These are phyloP conservation scores for Elaeis guineensis DNA, from an alignment of 176 grass and related monocot genomes.

Conservation along the genomic window DNA sequence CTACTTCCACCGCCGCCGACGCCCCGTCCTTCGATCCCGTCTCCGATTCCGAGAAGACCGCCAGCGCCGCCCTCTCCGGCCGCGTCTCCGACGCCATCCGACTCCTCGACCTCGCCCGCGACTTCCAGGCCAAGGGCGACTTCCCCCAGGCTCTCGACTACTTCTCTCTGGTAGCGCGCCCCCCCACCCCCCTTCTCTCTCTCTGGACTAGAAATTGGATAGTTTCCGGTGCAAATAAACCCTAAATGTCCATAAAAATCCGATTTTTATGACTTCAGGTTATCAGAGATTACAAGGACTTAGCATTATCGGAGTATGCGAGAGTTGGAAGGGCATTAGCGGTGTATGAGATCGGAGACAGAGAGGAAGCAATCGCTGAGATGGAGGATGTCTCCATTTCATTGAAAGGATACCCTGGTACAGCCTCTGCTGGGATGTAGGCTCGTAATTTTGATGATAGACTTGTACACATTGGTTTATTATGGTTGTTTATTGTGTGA, in stretches of 20 bases:
- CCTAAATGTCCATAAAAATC: background rate
- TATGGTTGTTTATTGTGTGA: background rate
- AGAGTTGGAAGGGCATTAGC: constrained; percentile 82
- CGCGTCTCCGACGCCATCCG: constrained; percentile 52
- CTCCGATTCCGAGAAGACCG: constrained; percentile 34
- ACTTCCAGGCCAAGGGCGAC: constrained; percentile 84
- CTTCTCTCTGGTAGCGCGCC: constrained; percentile 56
- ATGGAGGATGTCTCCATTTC: constrained; percentile 98
- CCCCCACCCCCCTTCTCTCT: no score
- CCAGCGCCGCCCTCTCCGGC: constrained; percentile 41
- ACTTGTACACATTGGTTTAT: no score
- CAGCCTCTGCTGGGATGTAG: background rate
- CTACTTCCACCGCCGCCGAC: background rate
- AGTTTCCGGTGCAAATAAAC: no score
- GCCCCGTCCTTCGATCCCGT: constrained; percentile 38
- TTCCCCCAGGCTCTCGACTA: constrained; percentile 54
- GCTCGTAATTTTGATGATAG: background rate
- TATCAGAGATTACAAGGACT: constrained; percentile 58
- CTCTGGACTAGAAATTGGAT: no score
- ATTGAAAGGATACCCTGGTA: constrained; percentile 84
- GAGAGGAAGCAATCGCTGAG: constrained; percentile 81
- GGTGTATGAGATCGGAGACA: constrained; percentile 90
- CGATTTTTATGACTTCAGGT: constrained; percentile 16
- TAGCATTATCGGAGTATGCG: constrained; percentile 77
- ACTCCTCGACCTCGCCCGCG: constrained; percentile 51